These are phyloP conservation scores for Scenedesmus sp. DNA, from an alignment of 163 green algal genomes.

Conservation along the genomic window DNA sequence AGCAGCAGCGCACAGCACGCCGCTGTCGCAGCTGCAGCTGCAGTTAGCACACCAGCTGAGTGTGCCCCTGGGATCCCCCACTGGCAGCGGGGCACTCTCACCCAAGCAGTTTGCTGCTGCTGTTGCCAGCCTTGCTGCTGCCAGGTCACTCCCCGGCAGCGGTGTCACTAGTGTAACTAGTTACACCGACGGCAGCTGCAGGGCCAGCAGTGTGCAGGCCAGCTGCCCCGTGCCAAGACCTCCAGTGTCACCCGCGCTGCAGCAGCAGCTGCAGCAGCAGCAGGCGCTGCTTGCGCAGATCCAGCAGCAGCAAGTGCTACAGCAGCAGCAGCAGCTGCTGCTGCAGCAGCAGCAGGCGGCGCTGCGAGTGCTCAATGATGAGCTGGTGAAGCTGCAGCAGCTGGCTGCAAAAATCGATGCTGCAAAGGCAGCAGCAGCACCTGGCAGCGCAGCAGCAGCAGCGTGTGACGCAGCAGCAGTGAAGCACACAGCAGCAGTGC, in stretches of 20 bases:
- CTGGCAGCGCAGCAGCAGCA: not conserved
- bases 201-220: not conserved
- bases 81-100: not conserved
- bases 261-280: not conserved
- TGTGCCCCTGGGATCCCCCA: not conserved
- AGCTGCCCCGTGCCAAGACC: not conserved
- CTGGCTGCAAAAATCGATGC: not conserved
- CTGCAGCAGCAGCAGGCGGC: not conserved
- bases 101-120: not conserved
- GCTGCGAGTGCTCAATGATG: not conserved
- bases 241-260: not conserved
- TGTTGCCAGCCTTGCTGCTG: not conserved
- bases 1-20: not conserved
- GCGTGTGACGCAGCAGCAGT: not conserved
- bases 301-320: not conserved
- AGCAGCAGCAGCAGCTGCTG: not conserved
- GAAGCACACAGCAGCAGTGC: not conserved
- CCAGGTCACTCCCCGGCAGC: not conserved
- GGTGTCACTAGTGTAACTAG: no score
- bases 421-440: not conserved
- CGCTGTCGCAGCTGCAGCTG: not conserved
- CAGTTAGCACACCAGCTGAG: not conserved
- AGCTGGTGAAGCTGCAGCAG: not conserved
- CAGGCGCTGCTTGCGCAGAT: not conserved
- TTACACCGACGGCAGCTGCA: not conserved